A percentile compares a stretch with the other conserved stretches of the same genome.
phyloP scores from a whole-genome alignment of 345 rosid genomes.

The Moricandia moricandioides region DNA sequence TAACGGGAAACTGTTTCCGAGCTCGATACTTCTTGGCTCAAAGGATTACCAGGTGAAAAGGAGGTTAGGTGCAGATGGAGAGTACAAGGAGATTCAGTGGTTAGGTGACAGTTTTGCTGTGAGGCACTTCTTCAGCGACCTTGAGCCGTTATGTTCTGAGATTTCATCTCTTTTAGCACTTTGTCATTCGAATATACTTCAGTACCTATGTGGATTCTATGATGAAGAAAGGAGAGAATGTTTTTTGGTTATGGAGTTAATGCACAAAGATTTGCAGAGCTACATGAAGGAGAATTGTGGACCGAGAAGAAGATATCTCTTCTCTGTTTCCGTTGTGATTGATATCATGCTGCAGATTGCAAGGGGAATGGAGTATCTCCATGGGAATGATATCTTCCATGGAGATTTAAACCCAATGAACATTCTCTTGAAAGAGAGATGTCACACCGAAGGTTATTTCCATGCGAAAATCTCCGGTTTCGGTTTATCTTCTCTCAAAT shows the following conservation, averaged over 20 bases:
- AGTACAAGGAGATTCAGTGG: slow-evolving; percentile 88
- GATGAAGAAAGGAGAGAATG: slow-evolving; percentile 77
- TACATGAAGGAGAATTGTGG: slow-evolving; percentile 71
- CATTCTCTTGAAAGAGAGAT: slow-evolving; percentile 64
- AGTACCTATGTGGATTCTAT: slow-evolving; percentile 64
- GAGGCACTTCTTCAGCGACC: slow-evolving; percentile 60
- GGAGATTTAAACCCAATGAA: slow-evolving; percentile 74
- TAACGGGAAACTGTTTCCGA: slow-evolving; percentile 55
- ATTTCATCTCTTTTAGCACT: slow-evolving; percentile 60
- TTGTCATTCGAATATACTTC: slow-evolving; percentile 77
- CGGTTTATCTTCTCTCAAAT: slow-evolving; percentile 46
- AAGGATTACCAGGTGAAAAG: slow-evolving; percentile 67
- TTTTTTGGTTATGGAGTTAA: slow-evolving; percentile 68
- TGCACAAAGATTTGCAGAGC: slow-evolving; percentile 62
- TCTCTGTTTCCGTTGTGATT: slow-evolving; percentile 56
- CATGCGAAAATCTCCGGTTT: slow-evolving; percentile 69
- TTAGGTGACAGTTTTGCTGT: slow-evolving; percentile 61
- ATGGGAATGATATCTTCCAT: slow-evolving; percentile 51
- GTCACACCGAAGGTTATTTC: slow-evolving; percentile 62
- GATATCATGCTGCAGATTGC: slow-evolving; percentile 88
- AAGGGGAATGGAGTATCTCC: slow-evolving; percentile 89
- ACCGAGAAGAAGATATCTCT: slow-evolving; percentile 49
- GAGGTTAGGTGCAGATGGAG: slow-evolving; percentile 51
- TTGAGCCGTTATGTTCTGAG: slow-evolving; percentile 53
- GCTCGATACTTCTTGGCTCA: slow-evolving; percentile 55